phyloP scores from a whole-genome alignment of 2,329 filamentous ascomycete genomes.

The Fusarium haematococcum region DNA sequence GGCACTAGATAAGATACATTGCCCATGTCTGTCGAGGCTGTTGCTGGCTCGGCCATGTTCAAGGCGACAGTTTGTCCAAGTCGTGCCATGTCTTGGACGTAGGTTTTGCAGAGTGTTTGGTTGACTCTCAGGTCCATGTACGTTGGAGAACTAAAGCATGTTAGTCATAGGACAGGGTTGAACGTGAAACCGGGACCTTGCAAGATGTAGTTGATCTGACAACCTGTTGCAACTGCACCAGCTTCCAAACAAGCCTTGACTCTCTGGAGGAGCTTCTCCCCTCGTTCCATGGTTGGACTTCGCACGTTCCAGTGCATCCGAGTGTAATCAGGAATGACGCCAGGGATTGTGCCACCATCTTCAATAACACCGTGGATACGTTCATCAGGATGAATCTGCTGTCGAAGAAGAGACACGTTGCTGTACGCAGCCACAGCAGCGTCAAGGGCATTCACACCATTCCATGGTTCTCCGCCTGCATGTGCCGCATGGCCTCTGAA shows the following conservation, averaged over 20 bases:
- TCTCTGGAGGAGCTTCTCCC: not conserved
- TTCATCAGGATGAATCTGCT: slow-evolving; percentile 37
- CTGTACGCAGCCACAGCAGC: slow-evolving; percentile 32
- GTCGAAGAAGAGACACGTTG: slow-evolving; percentile 33
- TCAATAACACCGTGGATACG: slow-evolving; percentile 40
- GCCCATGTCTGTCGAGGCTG: slow-evolving; percentile 62
- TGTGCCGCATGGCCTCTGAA: slow-evolving; percentile 23
- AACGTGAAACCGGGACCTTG: not conserved
- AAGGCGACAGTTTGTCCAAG: slow-evolving; percentile 44
- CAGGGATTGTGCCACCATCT: not conserved
- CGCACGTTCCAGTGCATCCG: not conserved
- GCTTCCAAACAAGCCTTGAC: not conserved
- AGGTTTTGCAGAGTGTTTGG: slow-evolving; percentile 56
- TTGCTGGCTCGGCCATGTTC: slow-evolving; percentile 53
- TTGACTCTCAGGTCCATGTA: slow-evolving; percentile 62
- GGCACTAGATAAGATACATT: slow-evolving; percentile 63
- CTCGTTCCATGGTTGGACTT: not conserved
- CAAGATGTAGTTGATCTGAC: not conserved
- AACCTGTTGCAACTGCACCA: not conserved
- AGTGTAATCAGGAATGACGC: not conserved
- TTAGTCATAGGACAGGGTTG: not conserved
- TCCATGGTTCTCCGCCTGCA: slow-evolving; percentile 36
- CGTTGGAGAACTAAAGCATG: not conserved
- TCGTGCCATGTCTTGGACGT: slow-evolving; percentile 56
- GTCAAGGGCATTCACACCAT: slow-evolving; percentile 35